Base-by-base conservation (phyloP, 148 eudicot species). In the Gaultheria prostrata region DNA sequence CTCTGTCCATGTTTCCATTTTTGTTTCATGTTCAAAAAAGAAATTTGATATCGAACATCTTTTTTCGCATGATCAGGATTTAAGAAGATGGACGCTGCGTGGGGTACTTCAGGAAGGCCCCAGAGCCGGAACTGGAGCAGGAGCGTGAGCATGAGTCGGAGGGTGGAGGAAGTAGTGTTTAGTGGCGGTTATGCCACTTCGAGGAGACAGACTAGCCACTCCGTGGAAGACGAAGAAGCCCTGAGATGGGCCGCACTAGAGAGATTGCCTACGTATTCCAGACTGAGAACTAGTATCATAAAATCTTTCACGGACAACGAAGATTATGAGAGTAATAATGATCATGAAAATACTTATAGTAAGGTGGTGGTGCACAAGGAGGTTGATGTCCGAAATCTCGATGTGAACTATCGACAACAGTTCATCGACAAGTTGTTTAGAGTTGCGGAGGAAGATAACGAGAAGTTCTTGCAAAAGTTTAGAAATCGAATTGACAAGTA, bases 211-310 rank as follows among this genome's bases (percentile, higher is more conserved):
- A 89, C 95, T 6, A 86, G 89, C 8, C 50, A 46, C 17, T 92
- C 88, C 0, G 95, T 92, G 57, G 99, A 94, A 39, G 99, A 97
- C 65, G 99, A 97, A 73, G 99, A 94, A 84, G 98, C 98, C 2
- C 83, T 97, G 0, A 86, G 84, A 88, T 97, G 99, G 99, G 99
- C 99, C 28, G 98, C 99, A 48, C 59, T 97, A 5, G 99, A 97
- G 83, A 97, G 92, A 65, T 71, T 97, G 4, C 99, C 99, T 0
- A 97, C 99, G 3, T 97, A 97, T 45, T 91, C 92, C 72, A 83
- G 99, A 67, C 82, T 97, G 61, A 88, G 99, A 32, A 97, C 96
- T 1, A 93, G 98, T 6, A 89, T 97, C 30, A 86, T 97, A 20
- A 87, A 92, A 75, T 89, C 93, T 26, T 91, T 87, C 46, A 76